Evolutionary conservation across 2,329 filamentous ascomycete genomes (phyloP).

Genomic region (Corinectria fuckeliana): DNA sequence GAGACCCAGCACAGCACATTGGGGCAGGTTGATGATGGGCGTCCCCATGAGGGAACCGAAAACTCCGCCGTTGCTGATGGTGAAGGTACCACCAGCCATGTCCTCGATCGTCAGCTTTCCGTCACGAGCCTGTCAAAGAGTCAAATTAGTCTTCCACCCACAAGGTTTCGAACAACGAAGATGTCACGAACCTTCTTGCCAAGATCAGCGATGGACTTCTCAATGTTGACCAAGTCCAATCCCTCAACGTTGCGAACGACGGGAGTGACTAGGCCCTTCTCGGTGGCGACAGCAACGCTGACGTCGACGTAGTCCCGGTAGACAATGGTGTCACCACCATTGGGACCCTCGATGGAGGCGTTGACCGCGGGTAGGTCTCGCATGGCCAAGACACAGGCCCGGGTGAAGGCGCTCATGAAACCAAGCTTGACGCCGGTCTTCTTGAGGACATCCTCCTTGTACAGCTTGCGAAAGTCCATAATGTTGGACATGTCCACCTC

Average conservation of each 20-base stretch:
- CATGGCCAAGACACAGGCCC: slow-evolving; percentile 89
- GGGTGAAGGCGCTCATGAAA: slow-evolving; percentile 99
- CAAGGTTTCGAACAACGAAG: not conserved
- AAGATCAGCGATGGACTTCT: slow-evolving; percentile 89
- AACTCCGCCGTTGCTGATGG: slow-evolving; percentile 95
- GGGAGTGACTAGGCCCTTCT: slow-evolving; percentile 96
- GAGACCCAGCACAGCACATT: slow-evolving; percentile 88
- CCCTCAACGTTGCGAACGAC: slow-evolving; percentile 93
- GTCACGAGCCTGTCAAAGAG: slow-evolving; percentile 71
- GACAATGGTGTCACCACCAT: slow-evolving; percentile 95
- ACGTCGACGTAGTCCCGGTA: slow-evolving; percentile 99
- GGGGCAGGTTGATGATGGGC: slow-evolving; percentile 96
- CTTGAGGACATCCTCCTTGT: slow-evolving; percentile 96
- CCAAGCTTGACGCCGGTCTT: slow-evolving; percentile 97
- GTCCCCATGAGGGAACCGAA: slow-evolving; percentile 98
- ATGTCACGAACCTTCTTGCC: slow-evolving; percentile 82
- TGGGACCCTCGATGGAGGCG: slow-evolving; percentile 94
- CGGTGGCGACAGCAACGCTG: slow-evolving; percentile 94
- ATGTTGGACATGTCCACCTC: slow-evolving; percentile 98
- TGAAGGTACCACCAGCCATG: slow-evolving; percentile 98
- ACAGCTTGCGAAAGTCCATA: slow-evolving; percentile 96
- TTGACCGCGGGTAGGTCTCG: slow-evolving; percentile 94
- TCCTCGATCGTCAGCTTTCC: slow-evolving; percentile 98
- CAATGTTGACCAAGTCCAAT: slow-evolving; percentile 87
- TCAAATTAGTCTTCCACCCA: slow-evolving; percentile 1